Evolutionary conservation across 768 basidiomycete genomes (phyloP).

Genomic region (Suillus ampliporus): DNA sequence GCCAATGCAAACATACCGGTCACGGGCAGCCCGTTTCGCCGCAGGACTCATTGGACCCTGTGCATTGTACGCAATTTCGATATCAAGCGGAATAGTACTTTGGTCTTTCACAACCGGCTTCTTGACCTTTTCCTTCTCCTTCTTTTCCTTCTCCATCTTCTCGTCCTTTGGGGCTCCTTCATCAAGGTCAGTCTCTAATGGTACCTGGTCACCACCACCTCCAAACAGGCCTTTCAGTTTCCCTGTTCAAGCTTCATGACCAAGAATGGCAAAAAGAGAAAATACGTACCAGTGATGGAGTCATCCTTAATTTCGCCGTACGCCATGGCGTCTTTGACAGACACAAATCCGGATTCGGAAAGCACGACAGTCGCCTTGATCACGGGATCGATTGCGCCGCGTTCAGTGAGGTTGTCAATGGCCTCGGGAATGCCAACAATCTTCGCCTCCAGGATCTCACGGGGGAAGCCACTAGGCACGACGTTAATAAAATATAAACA

Average conservation of each 20-base stretch:
- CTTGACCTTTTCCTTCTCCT: conserved; percentile 43
- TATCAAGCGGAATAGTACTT: conserved; percentile 70
- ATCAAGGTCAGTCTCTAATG: conserved; percentile 37
- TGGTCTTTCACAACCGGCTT: conserved; percentile 44
- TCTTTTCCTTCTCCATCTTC: conserved; percentile 44
- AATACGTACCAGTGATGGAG: conserved; percentile 65
- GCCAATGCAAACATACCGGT: conserved; percentile 56
- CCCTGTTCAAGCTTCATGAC: conserved; percentile 47
- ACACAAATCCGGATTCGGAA: conserved; percentile 87
- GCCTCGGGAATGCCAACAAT: conserved; percentile 78
- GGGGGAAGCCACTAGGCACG: conserved; percentile 65
- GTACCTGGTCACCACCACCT: conserved; percentile 44
- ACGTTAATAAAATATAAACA: conserved; percentile 6
- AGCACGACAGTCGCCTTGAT: conserved; percentile 85
- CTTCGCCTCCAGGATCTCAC: conserved; percentile 73
- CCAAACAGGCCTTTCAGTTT: conserved; percentile 91
- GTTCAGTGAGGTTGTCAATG: conserved; percentile 81
- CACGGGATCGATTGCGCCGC: conserved; percentile 80
- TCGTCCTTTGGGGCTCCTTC: conserved; percentile 38
- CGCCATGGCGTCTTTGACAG: conserved; percentile 78
- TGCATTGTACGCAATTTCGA: conserved; percentile 63
- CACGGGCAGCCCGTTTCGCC: conserved; percentile 75
- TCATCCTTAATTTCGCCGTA: conserved; percentile 85
- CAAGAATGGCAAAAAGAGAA: conserved; percentile 1
- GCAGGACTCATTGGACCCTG: conserved; percentile 77